These are phyloP conservation scores for Podospora didyma DNA, from an alignment of 495 filamentous ascomycete genomes.

Conservation along the genomic window DNA sequence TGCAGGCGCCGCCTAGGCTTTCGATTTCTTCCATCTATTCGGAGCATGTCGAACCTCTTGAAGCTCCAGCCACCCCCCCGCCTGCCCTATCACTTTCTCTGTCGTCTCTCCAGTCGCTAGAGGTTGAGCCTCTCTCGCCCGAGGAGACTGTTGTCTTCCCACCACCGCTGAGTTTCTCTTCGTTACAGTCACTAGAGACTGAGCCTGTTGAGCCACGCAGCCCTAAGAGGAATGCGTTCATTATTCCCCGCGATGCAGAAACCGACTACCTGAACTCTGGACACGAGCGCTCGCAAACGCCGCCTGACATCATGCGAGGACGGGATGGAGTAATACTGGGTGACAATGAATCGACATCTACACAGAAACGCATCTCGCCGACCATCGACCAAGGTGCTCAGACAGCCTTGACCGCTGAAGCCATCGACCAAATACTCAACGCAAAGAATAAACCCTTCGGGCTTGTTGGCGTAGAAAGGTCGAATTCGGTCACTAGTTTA, in stretches of 20 bases:
- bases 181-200: slow-evolving; percentile 45
- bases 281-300: slow-evolving; percentile 23
- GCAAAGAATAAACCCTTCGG: slow-evolving; percentile 30
- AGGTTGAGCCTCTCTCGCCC: slow-evolving; percentile 49
- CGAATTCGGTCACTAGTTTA: slow-evolving; percentile 21
- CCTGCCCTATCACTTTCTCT: slow-evolving; percentile 18
- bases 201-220: slow-evolving; percentile 46
- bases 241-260: slow-evolving; percentile 40
- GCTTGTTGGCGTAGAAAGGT: slow-evolving; percentile 19
- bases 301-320: slow-evolving; percentile 37
- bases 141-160: slow-evolving; percentile 7
- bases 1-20: slow-evolving; percentile 9
- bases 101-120: slow-evolving; percentile 25
- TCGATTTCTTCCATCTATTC: slow-evolving; percentile 12
- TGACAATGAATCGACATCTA: slow-evolving; percentile 31
- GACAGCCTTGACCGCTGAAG: slow-evolving; percentile 67
- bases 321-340: slow-evolving; percentile 40
- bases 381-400: slow-evolving; percentile 67
- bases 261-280: not conserved
- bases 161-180: slow-evolving; percentile 40
- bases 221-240: slow-evolving; percentile 45
- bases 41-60: slow-evolving; percentile 16
- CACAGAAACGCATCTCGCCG: slow-evolving; percentile 31
- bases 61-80: not conserved
- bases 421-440: slow-evolving; percentile 64